Percentiles rank a stretch among this genome's conserved stretches.
Conservation (phyloP, 2,329 filamentous ascomycete genomes). For the Xenosphaeropsis pyriputrescens region DNA sequence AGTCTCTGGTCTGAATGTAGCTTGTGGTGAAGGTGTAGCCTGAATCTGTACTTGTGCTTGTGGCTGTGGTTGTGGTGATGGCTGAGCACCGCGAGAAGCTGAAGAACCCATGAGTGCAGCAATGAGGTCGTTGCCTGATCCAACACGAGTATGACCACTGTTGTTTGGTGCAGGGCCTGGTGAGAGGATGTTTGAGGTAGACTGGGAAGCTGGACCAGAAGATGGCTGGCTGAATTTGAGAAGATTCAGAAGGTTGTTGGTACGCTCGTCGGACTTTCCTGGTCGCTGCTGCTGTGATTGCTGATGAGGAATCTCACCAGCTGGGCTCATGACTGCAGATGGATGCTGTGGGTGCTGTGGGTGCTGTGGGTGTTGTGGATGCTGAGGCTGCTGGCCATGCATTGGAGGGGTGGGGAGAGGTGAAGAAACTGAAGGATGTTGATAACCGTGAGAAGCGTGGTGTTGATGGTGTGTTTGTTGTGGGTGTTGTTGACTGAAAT, state of each 20-base stretch:
- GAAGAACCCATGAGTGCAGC: conserved; percentile 15
- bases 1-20: conserved; percentile 19
- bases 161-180: conserved; percentile 8
- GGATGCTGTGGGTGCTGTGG: no score
- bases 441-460: conserved; percentile 32
- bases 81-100: conserved; percentile 2
- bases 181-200: neutral
- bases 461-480: conserved; percentile 26
- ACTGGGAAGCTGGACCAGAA: conserved; percentile 9
- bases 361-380: no score
- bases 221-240: conserved; percentile 45
- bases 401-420: conserved; percentile 39
- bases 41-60: neutral
- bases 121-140: conserved; percentile 11
- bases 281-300: conserved; percentile 23
- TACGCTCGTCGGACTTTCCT: conserved; percentile 26
- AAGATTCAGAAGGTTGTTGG: conserved; percentile 45
- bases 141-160: conserved; percentile 5
- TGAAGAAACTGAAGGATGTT: conserved; percentile 40
- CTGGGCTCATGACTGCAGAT: conserved; percentile 44
- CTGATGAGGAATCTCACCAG: conserved; percentile 17
- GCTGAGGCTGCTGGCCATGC: conserved; percentile 32
- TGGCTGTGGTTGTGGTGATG: conserved; percentile 1
- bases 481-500: conserved; percentile 12
- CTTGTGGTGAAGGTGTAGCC: conserved; percentile 6